These are phyloP conservation scores for Sparassis latifolia DNA, from an alignment of 1,284 basidiomycete genomes.

Conservation along the genomic window DNA sequence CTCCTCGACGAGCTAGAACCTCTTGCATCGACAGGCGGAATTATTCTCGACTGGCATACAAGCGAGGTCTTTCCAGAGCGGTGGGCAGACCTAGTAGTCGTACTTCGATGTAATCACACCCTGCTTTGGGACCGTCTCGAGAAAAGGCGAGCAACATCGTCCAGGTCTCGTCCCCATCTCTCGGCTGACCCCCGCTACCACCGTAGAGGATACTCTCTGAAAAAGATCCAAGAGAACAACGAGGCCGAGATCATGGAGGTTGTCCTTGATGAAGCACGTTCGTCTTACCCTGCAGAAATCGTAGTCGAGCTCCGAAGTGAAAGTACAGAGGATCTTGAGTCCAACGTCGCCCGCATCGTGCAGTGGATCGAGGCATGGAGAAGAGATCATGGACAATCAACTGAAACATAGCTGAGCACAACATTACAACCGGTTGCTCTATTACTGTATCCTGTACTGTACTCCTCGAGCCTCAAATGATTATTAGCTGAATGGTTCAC, in stretches of 20 bases:
- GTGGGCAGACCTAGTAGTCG: slow-evolving; percentile 96
- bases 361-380: slow-evolving; percentile 84
- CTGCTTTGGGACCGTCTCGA: slow-evolving; percentile 92
- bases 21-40: slow-evolving; percentile 58
- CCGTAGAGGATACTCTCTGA: slow-evolving; percentile 76
- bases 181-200: neutral
- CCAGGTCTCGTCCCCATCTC: neutral
- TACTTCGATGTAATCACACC: slow-evolving; percentile 86
- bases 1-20: slow-evolving; percentile 87
- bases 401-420: neutral
- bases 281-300: slow-evolving; percentile 81
- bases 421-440: neutral
- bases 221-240: slow-evolving; percentile 98
- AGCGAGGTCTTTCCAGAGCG: slow-evolving; percentile 93
- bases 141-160: slow-evolving; percentile 58
- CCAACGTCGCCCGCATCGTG: slow-evolving; percentile 80
- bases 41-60: slow-evolving; percentile 97
- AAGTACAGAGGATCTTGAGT: slow-evolving; percentile 75
- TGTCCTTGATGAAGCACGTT: slow-evolving; percentile 82
- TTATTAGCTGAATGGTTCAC: neutral
- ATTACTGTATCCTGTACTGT: neutral
- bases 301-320: slow-evolving; percentile 86
- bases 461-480: neutral
- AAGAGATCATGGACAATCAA: slow-evolving; percentile 35
- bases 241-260: slow-evolving; percentile 98